Conservation (phyloP, 768 basidiomycete species). For the Phanerochaete carnosa region DNA sequence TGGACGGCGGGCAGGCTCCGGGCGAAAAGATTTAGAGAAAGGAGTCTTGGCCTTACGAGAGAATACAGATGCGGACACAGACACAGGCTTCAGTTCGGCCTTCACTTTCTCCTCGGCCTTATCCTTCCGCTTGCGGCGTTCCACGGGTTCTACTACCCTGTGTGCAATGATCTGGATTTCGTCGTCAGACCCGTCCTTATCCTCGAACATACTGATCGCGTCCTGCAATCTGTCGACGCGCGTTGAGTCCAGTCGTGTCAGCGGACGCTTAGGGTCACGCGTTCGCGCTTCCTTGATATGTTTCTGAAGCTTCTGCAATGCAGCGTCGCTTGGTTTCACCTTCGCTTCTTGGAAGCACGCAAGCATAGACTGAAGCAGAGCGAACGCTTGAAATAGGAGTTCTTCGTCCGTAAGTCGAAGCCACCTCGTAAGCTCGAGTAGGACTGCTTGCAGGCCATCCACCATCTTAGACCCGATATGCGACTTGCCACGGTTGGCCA, state of each 20-base stretch:
- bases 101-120: slow-evolving; percentile 2
- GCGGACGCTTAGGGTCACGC: slow-evolving; percentile 39
- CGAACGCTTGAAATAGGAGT: slow-evolving; percentile 83
- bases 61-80: neutral
- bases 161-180: slow-evolving; percentile 54
- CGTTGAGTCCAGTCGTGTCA: slow-evolving; percentile 53
- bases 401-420: slow-evolving; percentile 91
- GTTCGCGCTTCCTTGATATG: slow-evolving; percentile 59
- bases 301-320: slow-evolving; percentile 64
- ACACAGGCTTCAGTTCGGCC: neutral
- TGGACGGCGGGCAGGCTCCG: neutral
- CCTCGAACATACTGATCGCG: slow-evolving; percentile 59
- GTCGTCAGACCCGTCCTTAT: slow-evolving; percentile 54
- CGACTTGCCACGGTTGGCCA: slow-evolving; percentile 38
- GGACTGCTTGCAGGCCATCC: slow-evolving; percentile 68
- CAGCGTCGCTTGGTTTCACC: slow-evolving; percentile 50
- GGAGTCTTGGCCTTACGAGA: neutral
- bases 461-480: slow-evolving; percentile 72
- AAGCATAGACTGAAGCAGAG: slow-evolving; percentile 76
- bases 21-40: neutral
- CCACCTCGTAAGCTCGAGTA: slow-evolving; percentile 83
- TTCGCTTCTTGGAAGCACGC: slow-evolving; percentile 67
- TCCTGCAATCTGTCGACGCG: slow-evolving; percentile 67
- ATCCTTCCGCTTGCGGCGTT: slow-evolving; percentile 8
- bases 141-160: slow-evolving; percentile 13